Conservation (phyloP, 192 early-diverging fungal genomes). For the Coemansia sp. region DNA sequence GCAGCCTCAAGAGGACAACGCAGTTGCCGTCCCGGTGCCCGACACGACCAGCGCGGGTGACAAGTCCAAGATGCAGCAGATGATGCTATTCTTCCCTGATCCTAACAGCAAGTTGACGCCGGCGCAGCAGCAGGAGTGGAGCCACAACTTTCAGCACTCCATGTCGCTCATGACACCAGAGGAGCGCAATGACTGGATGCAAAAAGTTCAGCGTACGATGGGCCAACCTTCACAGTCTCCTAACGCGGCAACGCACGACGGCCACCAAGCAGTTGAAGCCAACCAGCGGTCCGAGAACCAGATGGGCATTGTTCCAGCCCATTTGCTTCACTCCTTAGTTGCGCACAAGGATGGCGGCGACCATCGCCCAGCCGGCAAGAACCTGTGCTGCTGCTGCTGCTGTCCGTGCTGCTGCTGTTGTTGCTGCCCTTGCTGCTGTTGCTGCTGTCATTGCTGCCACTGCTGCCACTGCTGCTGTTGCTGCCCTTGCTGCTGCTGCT, state of each 20-base stretch:
- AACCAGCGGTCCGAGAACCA: background rate
- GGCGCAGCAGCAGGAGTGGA: no score
- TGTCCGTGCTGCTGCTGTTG: conserved; percentile 45
- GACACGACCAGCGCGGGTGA: background rate
- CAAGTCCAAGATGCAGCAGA: conserved; percentile 4
- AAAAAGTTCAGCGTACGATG: background rate
- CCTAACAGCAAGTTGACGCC: conserved; percentile 3
- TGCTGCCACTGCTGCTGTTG: conserved; percentile 22
- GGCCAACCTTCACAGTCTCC: background rate
- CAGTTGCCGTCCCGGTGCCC: background rate
- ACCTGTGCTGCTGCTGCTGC: conserved; percentile 41
- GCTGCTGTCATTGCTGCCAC: conserved; percentile 38
- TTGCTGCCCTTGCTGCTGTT: conserved; percentile 26
- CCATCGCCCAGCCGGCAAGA: conserved; percentile 24
- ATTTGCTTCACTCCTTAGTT: background rate
- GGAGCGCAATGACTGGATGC: background rate
- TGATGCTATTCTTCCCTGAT: conserved; percentile 14
- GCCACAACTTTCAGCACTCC: no score
- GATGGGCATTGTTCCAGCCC: background rate
- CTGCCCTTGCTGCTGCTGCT: conserved; percentile 19
- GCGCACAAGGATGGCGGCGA: background rate
- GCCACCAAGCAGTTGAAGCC: background rate
- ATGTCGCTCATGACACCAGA: conserved; percentile 4
- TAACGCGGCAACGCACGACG: background rate
- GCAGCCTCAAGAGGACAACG: background rate